A percentile compares a stretch with the other conserved stretches of the same genome.
Evolutionary conservation across 2,329 filamentous ascomycete species (phyloP).

Genomic region (Aspergillus fischeri): DNA sequence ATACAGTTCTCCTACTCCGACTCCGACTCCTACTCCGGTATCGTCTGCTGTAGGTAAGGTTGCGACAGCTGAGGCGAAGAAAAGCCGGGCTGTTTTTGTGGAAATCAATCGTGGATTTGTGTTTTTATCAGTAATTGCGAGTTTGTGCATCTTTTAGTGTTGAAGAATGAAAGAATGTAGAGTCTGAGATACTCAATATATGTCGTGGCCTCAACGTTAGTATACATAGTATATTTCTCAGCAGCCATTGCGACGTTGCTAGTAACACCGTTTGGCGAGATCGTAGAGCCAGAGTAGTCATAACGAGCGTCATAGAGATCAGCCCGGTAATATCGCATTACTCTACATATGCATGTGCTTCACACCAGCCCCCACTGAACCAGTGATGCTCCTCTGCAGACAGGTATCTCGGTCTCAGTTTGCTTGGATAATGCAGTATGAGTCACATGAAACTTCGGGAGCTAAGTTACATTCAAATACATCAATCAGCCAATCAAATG

Average conservation of each 20-base stretch:
- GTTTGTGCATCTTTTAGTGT: neutral
- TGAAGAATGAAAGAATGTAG: neutral
- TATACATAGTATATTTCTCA: neutral
- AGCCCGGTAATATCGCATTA: neutral
- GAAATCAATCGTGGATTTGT: neutral
- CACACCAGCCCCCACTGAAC: no score
- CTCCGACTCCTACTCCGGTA: neutral
- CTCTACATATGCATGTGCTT: no score
- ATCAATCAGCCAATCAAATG: neutral
- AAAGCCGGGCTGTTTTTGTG: neutral
- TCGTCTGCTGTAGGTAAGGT: neutral
- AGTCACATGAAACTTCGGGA: neutral
- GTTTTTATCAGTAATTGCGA: neutral
- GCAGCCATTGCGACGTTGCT: neutral
- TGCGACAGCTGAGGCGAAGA: neutral
- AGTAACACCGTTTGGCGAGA: neutral
- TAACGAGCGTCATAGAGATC: no score
- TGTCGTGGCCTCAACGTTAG: neutral
- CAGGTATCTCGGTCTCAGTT: no score
- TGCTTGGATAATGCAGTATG: neutral
- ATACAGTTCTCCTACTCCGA: neutral
- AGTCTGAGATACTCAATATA: neutral
- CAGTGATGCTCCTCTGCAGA: no score
- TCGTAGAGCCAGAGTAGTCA: neutral
- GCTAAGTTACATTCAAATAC: neutral